Conservation (phyloP, 1,284 basidiomycete genomes). For the Naganishia sp. region DNA sequence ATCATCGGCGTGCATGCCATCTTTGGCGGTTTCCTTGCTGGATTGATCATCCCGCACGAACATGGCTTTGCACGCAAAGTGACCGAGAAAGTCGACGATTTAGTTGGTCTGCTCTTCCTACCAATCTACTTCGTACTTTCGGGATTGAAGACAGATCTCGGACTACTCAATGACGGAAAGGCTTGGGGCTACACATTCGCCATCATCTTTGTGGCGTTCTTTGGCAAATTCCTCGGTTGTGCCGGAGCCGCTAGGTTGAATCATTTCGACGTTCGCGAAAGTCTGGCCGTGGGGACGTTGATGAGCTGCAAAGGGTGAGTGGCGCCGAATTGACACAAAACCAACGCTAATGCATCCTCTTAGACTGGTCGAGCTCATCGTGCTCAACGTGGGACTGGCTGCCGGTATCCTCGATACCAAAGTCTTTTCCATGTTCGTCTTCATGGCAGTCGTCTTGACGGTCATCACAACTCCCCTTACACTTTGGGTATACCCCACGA, state of each 20-base stretch:
- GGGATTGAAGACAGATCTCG: slow-evolving; percentile 79
- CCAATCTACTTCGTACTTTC: slow-evolving; percentile 84
- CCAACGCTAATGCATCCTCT: not conserved
- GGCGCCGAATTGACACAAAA: no score
- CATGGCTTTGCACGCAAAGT: slow-evolving; percentile 78
- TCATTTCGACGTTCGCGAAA: slow-evolving; percentile 75
- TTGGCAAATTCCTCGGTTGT: slow-evolving; percentile 73
- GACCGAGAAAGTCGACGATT: slow-evolving; percentile 77
- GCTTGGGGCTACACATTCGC: slow-evolving; percentile 86
- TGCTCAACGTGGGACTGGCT: slow-evolving; percentile 83
- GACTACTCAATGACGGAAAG: slow-evolving; percentile 67
- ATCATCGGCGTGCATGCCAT: slow-evolving; percentile 86
- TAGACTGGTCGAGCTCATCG: slow-evolving; percentile 80
- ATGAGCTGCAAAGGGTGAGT: slow-evolving; percentile 86
- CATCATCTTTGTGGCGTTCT: slow-evolving; percentile 77
- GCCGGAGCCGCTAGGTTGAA: slow-evolving; percentile 63
- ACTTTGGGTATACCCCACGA: slow-evolving; percentile 71
- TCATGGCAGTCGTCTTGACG: slow-evolving; percentile 81
- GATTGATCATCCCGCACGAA: slow-evolving; percentile 83
- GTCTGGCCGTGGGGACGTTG: slow-evolving; percentile 79
- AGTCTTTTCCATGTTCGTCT: slow-evolving; percentile 81
- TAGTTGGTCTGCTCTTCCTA: slow-evolving; percentile 65
- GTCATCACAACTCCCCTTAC: slow-evolving; percentile 88
- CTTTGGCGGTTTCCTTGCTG: slow-evolving; percentile 77
- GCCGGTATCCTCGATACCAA: slow-evolving; percentile 72